Evolutionary conservation across 257 asterid genomes (phyloP), one percentile per base, ranked within the genome.

Genomic region (Catharanthus roseus): DNA sequence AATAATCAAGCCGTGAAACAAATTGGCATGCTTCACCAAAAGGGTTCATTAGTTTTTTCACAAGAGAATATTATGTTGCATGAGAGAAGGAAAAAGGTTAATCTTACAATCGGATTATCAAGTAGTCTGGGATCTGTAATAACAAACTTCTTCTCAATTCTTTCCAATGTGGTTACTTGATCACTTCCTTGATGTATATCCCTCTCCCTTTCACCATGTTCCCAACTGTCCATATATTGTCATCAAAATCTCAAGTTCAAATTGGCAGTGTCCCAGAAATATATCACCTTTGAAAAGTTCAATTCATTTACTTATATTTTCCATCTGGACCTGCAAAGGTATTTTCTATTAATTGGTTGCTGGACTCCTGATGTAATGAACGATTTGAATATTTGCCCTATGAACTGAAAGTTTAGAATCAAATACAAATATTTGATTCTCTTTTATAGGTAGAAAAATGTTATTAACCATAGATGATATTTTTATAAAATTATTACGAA

Each of bases 51-150:
- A 33, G 45, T 29, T 3, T 34, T 28, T 61, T 33, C 16, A 55
- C 11, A 1, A 1, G 10, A 49, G 53, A 47, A 21, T 39, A 36
- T 58, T 33, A 33, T 31, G 34, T 64, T 49, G 11, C 8, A 5
- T 5, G 3, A 11, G 54, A n/a, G n/a, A 23, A 74, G 63, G 58
- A 39, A 23, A 44, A 7, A n/a, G 3, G 41, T 10, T 50, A 72
- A 69, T 83, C 97, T 83, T 87, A 95, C 99, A 71, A 95, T 91
- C 51, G 99, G 99, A 81, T 84, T 83, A 80, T 95, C 99, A 69
- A 97, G 99, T 73, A 95, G 96, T 76, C 99, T 88, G 65, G 99
- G 97, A 84, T 95, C 99, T 38, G 99, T 70, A 74, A 95, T 95
- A 80, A 95, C 99, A 77, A 95, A 95, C 82, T 91, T 91, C 91